Conservation (phyloP, 2,329 filamentous ascomycete species). For the Blastomyces percursus region DNA sequence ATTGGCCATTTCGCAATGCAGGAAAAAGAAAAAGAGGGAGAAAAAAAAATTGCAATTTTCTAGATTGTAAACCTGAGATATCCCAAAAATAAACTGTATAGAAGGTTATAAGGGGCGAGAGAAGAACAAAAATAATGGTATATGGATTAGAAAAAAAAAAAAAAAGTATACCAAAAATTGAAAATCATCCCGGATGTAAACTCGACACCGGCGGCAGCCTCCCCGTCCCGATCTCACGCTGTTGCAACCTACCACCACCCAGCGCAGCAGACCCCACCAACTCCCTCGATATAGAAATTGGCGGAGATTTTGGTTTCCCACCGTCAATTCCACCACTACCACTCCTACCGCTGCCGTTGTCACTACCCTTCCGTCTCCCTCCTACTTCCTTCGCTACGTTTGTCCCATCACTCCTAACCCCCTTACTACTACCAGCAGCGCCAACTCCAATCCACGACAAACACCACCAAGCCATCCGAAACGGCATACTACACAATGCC, state of each 20-base stretch:
- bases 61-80: background rate
- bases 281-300: background rate
- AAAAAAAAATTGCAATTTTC: too few species aligned
- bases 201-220: background rate
- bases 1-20: too few species aligned
- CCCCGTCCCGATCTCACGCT: background rate
- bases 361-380: background rate
- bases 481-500: background rate
- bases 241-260: background rate
- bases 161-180: background rate
- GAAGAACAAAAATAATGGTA: background rate
- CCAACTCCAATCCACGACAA: background rate
- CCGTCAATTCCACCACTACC: background rate
- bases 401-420: background rate
- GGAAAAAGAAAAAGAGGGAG: too few species aligned
- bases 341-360: background rate
- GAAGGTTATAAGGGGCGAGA: background rate
- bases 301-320: background rate
- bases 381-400: background rate
- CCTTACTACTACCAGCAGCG: background rate
- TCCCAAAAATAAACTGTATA: background rate
- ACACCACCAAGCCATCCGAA: background rate
- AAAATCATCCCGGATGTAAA: background rate
- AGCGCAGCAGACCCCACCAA: background rate
- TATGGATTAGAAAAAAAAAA: too few species aligned